A percentile compares a stretch with the other conserved stretches of the same genome.
phyloP scores from a whole-genome alignment of 805 yeast genomes.

The Candida maltosa region DNA sequence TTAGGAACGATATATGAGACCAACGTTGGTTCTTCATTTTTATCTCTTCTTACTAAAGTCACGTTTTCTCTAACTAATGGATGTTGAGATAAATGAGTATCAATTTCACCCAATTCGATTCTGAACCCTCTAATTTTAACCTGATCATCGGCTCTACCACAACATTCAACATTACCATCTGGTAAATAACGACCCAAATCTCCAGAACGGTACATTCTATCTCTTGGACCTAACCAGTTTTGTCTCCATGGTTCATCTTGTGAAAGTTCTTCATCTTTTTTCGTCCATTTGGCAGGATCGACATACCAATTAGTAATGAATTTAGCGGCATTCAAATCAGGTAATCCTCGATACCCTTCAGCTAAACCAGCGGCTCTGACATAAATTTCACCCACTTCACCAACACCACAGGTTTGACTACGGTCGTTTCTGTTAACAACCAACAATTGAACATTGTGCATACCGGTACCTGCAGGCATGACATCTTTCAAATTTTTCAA shows the following conservation, averaged over 20 bases:
- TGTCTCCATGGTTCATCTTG: conserved; percentile 62
- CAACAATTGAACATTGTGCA: conserved; percentile 89
- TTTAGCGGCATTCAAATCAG: conserved; percentile 83
- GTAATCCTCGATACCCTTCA: conserved; percentile 91
- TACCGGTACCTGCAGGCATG: conserved; percentile 98
- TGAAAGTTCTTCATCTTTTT: conserved; percentile 43
- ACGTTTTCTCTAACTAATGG: conserved; percentile 88
- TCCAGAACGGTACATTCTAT: conserved; percentile 93
- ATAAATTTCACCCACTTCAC: conserved; percentile 97
- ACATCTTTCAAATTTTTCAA: conserved; percentile 85
- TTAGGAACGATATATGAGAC: conserved; percentile 89
- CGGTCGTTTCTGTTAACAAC: conserved; percentile 90
- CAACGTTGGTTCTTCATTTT: conserved; percentile 87
- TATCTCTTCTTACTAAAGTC: conserved; percentile 87
- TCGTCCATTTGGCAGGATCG: conserved; percentile 59
- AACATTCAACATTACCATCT: conserved; percentile 96
- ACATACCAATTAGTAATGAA: conserved; percentile 92
- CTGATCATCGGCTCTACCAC: conserved; percentile 99
- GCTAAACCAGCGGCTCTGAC: conserved; percentile 98
- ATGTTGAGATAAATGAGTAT: conserved; percentile 94
- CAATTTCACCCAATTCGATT: conserved; percentile 97
- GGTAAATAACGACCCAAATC: conserved; percentile 96
- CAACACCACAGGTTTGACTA: conserved; percentile 92
- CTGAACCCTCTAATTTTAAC: conserved; percentile 98
- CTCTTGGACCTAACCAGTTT: conserved; percentile 90